Percentiles rank a stretch among this genome's conserved stretches.
phyloP scores from a whole-genome alignment of 768 basidiomycete species.

The Mycena alexandri region DNA sequence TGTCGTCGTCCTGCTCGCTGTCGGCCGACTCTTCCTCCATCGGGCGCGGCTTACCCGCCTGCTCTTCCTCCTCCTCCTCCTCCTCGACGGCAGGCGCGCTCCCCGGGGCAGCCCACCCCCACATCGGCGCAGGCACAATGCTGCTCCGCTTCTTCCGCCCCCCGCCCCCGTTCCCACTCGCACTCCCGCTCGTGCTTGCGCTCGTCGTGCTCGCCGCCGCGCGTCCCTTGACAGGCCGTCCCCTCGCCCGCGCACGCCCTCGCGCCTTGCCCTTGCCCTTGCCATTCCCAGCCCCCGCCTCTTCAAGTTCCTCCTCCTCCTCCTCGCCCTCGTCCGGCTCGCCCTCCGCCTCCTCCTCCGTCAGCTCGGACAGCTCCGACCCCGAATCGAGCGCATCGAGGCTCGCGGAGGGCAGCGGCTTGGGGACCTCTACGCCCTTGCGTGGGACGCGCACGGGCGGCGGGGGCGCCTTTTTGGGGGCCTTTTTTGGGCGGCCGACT shows the following conservation, averaged over 20 bases:
- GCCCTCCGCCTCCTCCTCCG: conserved; percentile 77
- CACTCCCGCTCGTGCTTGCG: conserved; percentile 32
- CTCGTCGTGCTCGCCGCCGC: conserved; percentile 32
- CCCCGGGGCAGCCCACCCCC: conserved; percentile 83
- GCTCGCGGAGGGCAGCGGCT: conserved; percentile 43
- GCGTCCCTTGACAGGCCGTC: conserved; percentile 29
- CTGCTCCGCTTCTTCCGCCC: conserved; percentile 70
- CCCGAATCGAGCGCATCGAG: conserved; percentile 63
- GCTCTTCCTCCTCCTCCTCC: conserved; percentile 66
- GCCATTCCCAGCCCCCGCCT: conserved; percentile 15
- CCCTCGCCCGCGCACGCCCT: conserved; percentile 36
- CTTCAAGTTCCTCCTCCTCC: conserved; percentile 44
- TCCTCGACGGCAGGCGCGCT: conserved; percentile 54
- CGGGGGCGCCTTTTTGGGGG: conserved; percentile 30
- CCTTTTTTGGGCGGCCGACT: conserved; percentile 28
- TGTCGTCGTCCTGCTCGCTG: conserved; percentile 54
- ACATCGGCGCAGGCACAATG: conserved; percentile 84
- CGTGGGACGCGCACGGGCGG: conserved; percentile 9
- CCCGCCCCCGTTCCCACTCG: conserved; percentile 27
- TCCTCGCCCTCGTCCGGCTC: conserved; percentile 43
- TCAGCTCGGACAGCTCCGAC: conserved; percentile 87
- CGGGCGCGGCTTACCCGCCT: conserved; percentile 59
- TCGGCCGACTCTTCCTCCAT: conserved; percentile 76
- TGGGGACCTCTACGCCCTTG: conserved; percentile 9
- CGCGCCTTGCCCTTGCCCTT: conserved; percentile 44